A percentile compares a stretch with the other conserved stretches of the same genome.
Conservation (phyloP, 345 rosid species). For the Clarkia xantiana region DNA sequence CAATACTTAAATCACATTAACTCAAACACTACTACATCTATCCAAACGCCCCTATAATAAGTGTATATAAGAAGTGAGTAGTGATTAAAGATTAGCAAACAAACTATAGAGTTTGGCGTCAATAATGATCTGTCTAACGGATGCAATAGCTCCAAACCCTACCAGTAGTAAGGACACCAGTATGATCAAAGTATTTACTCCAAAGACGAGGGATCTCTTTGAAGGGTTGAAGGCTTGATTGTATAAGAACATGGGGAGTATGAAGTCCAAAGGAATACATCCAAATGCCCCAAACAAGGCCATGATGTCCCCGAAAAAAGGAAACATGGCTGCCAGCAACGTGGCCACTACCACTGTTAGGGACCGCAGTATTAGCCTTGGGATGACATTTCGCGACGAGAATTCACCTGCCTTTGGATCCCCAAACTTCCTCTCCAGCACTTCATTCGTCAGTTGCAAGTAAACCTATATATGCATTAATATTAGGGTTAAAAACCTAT, state of each 20-base stretch:
- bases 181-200: slow-evolving; percentile 27
- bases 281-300: slow-evolving; percentile 37
- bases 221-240: slow-evolving; percentile 36
- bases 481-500: background rate
- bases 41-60: no score
- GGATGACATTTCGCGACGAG: slow-evolving; percentile 23
- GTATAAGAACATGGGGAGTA: slow-evolving; percentile 32
- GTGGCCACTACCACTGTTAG: slow-evolving; percentile 20
- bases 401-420: slow-evolving; percentile 28
- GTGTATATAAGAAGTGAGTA: no score
- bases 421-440: slow-evolving; percentile 22
- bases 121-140: slow-evolving; percentile 27
- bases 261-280: slow-evolving; percentile 32
- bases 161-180: slow-evolving; percentile 15
- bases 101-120: slow-evolving; percentile 29
- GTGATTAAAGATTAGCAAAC: slow-evolving; percentile 24
- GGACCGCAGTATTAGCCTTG: slow-evolving; percentile 24
- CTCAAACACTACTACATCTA: no score
- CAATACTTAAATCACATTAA: no score
- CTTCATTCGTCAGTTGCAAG: slow-evolving; percentile 38
- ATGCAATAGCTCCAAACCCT: slow-evolving; percentile 25
- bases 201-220: slow-evolving; percentile 15
- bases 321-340: slow-evolving; percentile 27
- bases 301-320: slow-evolving; percentile 43
- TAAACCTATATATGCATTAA: slow-evolving; percentile 18